phyloP scores from a whole-genome alignment of 306 rosid species.

The Fagus sylvatica region DNA sequence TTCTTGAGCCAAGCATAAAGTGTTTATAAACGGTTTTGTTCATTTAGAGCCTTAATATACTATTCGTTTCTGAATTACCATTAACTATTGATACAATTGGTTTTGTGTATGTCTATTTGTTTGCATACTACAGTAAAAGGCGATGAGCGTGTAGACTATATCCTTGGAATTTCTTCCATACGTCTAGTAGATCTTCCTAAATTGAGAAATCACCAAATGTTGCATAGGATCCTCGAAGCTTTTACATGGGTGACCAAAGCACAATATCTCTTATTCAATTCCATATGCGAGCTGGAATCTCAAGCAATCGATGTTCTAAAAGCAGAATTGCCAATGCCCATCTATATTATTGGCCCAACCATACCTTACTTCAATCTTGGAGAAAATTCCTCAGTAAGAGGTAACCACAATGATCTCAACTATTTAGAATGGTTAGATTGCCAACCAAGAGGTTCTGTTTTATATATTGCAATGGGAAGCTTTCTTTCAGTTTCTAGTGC shows the following conservation, averaged over 20 bases:
- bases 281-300: slow-evolving; percentile 47
- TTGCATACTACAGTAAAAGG: slow-evolving; percentile 12
- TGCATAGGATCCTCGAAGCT: slow-evolving; percentile 13
- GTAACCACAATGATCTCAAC: neutral
- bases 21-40: no score
- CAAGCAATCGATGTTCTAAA: slow-evolving; percentile 34
- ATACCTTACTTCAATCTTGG: slow-evolving; percentile 32
- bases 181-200: slow-evolving; percentile 25
- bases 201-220: neutral
- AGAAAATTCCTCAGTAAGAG: neutral
- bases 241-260: slow-evolving; percentile 36
- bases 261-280: slow-evolving; percentile 37
- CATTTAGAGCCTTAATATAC: no score
- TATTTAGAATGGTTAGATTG: slow-evolving; percentile 42
- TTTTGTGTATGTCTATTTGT: neutral
- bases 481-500: slow-evolving; percentile 39
- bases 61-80: neutral
- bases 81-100: neutral
- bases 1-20: no score
- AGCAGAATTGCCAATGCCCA: slow-evolving; percentile 27
- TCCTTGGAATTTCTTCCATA: slow-evolving; percentile 34
- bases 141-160: slow-evolving; percentile 23
- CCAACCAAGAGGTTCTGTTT: slow-evolving; percentile 45
- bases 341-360: slow-evolving; percentile 50
- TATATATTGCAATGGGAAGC: slow-evolving; percentile 60